phyloP scores from a whole-genome alignment of 148 eudicot species.

The Diospyros lotus region DNA sequence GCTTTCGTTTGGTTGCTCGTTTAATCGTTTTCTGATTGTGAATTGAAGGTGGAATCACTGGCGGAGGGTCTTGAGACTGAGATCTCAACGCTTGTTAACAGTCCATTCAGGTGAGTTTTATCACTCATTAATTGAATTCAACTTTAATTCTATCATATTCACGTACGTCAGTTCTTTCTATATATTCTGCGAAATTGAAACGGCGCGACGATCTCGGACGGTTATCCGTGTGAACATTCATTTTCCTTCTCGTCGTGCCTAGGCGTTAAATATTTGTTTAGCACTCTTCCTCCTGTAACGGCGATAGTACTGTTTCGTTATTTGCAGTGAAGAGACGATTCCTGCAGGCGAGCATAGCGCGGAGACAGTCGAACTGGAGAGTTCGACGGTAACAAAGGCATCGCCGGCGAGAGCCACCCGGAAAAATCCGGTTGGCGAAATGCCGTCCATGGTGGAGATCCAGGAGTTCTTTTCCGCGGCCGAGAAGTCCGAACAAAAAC shows the following conservation, averaged over 20 bases:
- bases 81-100: conserved; percentile 14
- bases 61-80: conserved; percentile 17
- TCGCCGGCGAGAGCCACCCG: conserved; percentile 15
- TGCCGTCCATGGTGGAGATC: conserved; percentile 37
- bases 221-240: no score
- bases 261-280: no score
- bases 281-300: no score
- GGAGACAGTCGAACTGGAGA: conserved; percentile 20
- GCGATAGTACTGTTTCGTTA: neutral
- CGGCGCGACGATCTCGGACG: neutral
- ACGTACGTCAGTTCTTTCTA: neutral
- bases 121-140: conserved; percentile 8
- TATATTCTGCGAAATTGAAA: neutral
- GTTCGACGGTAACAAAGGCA: conserved; percentile 1
- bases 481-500: conserved; percentile 36
- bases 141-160: neutral
- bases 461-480: conserved; percentile 46
- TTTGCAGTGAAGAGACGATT: conserved; percentile 28
- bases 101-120: conserved; percentile 29
- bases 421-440: conserved; percentile 13
- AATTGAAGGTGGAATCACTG: conserved; percentile 18
- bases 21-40: neutral
- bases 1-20: neutral
- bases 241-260: neutral
- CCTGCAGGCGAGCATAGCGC: conserved; percentile 17